Conservation (phyloP, 257 asterid species). For the Solanum pinnatisectum region DNA sequence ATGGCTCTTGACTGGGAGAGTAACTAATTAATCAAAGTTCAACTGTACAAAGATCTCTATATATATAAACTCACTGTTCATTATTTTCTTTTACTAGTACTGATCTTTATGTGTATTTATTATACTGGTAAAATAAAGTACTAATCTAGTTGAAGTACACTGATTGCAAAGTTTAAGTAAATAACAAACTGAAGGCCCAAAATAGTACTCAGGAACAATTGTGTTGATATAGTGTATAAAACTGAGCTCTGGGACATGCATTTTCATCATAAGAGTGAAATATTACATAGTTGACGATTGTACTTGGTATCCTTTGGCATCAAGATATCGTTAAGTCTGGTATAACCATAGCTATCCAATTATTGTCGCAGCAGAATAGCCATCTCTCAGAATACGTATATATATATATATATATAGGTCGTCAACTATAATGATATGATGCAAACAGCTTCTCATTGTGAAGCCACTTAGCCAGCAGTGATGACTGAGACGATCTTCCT, state of each 20-base stretch:
- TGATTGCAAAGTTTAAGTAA: not conserved
- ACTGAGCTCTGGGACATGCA: not conserved
- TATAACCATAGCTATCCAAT: not conserved
- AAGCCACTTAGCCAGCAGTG: not conserved
- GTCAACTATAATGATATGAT: not conserved
- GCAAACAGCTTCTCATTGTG: not conserved
- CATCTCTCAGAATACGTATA: not conserved
- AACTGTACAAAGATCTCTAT: not conserved
- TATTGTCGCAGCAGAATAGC: not conserved
- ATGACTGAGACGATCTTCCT: not conserved
- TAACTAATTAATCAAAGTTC: not conserved
- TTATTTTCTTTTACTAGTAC: not conserved
- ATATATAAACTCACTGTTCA: not conserved
- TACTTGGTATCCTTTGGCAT: not conserved
- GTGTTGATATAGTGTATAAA: not conserved
- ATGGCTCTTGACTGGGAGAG: conserved; percentile 1
- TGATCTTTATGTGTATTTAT: not conserved
- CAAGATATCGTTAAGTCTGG: not conserved
- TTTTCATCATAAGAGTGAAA: not conserved
- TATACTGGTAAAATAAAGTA: not conserved
- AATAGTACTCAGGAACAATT: not conserved
- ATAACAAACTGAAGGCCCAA: not conserved
- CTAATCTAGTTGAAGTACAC: not conserved
- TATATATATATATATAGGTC: not conserved
- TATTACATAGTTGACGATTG: not conserved